Base-by-base conservation (phyloP, 2,329 filamentous ascomycete species). In the Calonectria naviculata region DNA sequence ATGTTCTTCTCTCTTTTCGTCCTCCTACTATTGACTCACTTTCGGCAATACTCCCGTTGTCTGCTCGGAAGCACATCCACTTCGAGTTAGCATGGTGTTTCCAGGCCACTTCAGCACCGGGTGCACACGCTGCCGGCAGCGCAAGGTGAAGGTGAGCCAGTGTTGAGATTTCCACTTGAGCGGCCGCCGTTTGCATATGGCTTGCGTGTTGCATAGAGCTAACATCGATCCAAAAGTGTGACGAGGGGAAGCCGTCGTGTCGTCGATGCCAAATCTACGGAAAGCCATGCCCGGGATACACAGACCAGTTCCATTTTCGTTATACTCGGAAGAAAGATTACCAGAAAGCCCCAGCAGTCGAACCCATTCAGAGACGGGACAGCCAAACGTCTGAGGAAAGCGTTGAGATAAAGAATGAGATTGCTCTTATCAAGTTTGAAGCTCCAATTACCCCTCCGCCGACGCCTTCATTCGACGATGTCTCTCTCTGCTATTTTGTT, bases 241-340 rank as follows among this genome's bases (percentile, higher is more conserved):
- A 82, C 66, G 81, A 82, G 60, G 68, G 61, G 19, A 82, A 80
- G 46, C 81, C 81, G 2, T 75, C 78, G 24, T 82, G 81, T 71
- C 78, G 75, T 24, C 78, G 81, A 62, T 82, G 78, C 56, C 69
- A 77, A 65, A 76, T 79, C 49, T 82, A 82, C 60, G 81, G 81
- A 12, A 80, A 80, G 64, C 75, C 77, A 1, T 82, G 81, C 26
- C 76, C 77, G 2, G 81, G 81, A 54, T 82, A 82, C 65, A 82
- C 80, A 17, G 81, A 82, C 65, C 77, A 80, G 69, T 82, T 82
- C 61, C 80, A 82, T 34, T 82, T 82, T 70, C 77, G 81, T 28
- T 74, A 80, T 68, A 74, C 71, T 5, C 46, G 56, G 4, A 68
- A 52, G 1, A 44, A 46, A 13, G 75, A 75, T 17, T n/a, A 29